A percentile compares a stretch with the other conserved stretches of the same genome.
Evolutionary conservation across 176 grass and related monocot genomes (phyloP).

Genomic region (Microstegium vimineum): DNA sequence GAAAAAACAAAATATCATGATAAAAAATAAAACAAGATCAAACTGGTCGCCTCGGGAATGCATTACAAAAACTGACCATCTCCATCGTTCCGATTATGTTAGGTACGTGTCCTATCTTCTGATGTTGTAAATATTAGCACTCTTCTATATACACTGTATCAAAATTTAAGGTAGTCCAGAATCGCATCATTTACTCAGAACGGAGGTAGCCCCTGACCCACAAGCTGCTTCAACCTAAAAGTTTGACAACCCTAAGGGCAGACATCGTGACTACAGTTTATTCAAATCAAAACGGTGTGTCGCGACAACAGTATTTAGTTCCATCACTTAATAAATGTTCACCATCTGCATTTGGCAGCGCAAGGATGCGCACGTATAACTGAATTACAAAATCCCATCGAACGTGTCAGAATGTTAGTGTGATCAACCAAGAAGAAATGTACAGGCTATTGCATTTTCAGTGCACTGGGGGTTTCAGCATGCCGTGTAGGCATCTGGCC

Average conservation of each 20-base stretch:
- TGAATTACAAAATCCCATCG: conserved; percentile 26
- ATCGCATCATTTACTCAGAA: too few relatives aligned
- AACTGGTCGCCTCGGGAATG: too few relatives aligned
- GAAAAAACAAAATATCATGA: too few relatives aligned
- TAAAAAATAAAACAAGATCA: too few relatives aligned
- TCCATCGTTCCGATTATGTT: too few relatives aligned
- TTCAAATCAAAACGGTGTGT: neutral
- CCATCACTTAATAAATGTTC: neutral
- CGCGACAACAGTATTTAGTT: neutral
- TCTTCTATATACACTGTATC: too few relatives aligned
- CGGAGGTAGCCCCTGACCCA: neutral
- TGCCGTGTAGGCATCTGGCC: neutral
- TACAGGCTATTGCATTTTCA: conserved; percentile 1
- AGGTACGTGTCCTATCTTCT: too few relatives aligned
- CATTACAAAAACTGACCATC: too few relatives aligned
- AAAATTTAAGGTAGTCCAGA: too few relatives aligned
- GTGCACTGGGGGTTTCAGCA: neutral
- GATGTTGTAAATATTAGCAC: neutral
- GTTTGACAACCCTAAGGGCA: neutral
- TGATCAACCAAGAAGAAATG: neutral
- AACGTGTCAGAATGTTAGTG: conserved; percentile 5
- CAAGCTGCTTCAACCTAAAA: conserved; percentile 24
- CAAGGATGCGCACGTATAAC: neutral
- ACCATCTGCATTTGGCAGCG: neutral
- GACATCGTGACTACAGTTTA: neutral